phyloP scores from a whole-genome alignment of 352 stramenopile genomes.

The Globisporangium carolinianum region DNA sequence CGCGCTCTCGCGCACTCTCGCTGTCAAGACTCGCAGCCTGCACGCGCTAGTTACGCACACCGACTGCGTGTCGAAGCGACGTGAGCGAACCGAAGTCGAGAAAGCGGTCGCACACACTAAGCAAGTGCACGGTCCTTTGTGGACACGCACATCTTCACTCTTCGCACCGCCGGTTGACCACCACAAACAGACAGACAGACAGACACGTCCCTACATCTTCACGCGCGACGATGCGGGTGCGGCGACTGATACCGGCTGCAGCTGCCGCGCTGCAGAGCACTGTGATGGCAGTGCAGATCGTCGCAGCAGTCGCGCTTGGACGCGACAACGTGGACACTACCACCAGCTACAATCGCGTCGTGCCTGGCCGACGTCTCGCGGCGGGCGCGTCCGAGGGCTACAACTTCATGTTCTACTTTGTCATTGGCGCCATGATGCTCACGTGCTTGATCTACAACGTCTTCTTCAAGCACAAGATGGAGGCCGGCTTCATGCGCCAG shows the following conservation, averaged over 20 bases:
- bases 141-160: too few species aligned
- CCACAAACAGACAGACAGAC: too few species aligned
- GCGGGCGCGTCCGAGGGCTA: slow-evolving; percentile 52
- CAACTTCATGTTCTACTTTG: slow-evolving; percentile 88
- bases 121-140: too few species aligned
- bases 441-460: slow-evolving; percentile 86
- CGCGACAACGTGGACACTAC: neutral
- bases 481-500: slow-evolving; percentile 62
- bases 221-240: neutral
- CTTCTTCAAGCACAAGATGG: slow-evolving; percentile 83
- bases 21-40: too few species aligned
- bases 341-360: neutral
- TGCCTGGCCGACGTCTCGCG: slow-evolving; percentile 13
- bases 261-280: neutral
- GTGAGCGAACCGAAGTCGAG: too few species aligned
- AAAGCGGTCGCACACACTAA: too few species aligned
- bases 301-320: neutral
- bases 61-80: too few species aligned
- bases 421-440: slow-evolving; percentile 84
- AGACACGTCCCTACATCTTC: too few species aligned
- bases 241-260: neutral
- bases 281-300: neutral
- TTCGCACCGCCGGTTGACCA: too few species aligned
- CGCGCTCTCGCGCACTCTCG: too few species aligned
- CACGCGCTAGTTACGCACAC: too few species aligned